Conservation (phyloP, 176 grass and related monocot species). For the Carex cristatella region DNA sequence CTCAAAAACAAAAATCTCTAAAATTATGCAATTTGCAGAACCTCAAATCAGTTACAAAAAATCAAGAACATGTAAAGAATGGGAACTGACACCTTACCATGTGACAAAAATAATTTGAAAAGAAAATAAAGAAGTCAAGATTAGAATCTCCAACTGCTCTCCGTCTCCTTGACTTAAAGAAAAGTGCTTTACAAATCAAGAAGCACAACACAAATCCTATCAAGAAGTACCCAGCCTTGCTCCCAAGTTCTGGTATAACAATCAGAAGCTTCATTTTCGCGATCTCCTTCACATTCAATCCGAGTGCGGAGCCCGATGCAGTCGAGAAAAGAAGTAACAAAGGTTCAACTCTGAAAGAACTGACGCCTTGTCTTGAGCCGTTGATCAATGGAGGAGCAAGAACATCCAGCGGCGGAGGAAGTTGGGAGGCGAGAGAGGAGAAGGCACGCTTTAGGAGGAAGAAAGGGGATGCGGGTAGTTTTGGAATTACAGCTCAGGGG, state of each 20-base stretch:
- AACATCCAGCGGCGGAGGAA: background rate
- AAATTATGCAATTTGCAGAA: background rate
- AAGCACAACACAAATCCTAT: slow-evolving; percentile 23
- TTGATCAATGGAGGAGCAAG: background rate
- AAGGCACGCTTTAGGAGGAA: slow-evolving; percentile 1
- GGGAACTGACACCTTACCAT: background rate
- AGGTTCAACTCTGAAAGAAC: background rate
- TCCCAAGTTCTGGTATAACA: background rate
- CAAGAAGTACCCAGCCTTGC: slow-evolving; percentile 3
- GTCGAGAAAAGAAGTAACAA: background rate
- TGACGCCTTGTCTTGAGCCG: background rate
- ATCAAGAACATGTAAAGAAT: background rate
- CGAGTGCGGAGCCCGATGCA: background rate
- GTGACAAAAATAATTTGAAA: background rate
- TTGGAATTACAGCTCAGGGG: background rate
- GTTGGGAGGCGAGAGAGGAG: background rate
- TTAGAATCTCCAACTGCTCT: slow-evolving; percentile 7
- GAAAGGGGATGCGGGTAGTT: background rate
- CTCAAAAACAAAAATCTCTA: background rate
- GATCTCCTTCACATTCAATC: slow-evolving; percentile 2
- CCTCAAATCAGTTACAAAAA: background rate
- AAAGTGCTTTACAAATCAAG: slow-evolving; percentile 2
- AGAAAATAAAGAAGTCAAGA: background rate
- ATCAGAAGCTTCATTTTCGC: background rate
- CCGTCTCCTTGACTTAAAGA: background rate